phyloP scores from a whole-genome alignment of 2,329 filamentous ascomycete genomes.

The Aspergillus arachidicola region DNA sequence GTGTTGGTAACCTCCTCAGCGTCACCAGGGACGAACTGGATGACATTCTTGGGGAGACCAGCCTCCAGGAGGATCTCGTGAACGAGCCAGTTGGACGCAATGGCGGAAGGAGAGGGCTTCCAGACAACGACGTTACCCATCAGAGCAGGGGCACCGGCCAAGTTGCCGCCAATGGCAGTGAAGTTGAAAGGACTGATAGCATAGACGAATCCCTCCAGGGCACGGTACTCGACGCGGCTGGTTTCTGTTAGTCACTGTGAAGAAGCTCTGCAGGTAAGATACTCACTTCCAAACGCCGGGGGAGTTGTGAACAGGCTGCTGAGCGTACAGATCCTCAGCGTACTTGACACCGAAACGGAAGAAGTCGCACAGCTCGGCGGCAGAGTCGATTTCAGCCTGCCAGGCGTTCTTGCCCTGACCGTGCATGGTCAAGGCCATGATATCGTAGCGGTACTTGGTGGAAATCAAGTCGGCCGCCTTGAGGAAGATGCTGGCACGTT shows the following conservation, averaged over 20 bases:
- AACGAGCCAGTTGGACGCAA: conserved; percentile 87
- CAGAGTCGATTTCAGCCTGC: conserved; percentile 98
- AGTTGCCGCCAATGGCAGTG: conserved; percentile 88
- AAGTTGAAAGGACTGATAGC: conserved; percentile 97
- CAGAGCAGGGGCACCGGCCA: conserved; percentile 78
- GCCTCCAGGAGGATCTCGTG: conserved; percentile 91
- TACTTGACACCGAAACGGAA: conserved; percentile 90
- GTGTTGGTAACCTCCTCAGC: conserved; percentile 79
- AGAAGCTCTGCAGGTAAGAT: not conserved
- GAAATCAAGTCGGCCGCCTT: conserved; percentile 91
- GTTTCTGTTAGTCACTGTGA: conserved; percentile 8
- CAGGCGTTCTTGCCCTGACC: conserved; percentile 98
- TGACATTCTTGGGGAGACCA: conserved; percentile 83
- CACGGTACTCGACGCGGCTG: conserved; percentile 78
- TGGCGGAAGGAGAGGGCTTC: conserved; percentile 91
- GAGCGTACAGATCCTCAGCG: conserved; percentile 84
- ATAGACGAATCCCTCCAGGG: conserved; percentile 94
- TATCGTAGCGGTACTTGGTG: conserved; percentile 91
- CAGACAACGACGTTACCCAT: conserved; percentile 95
- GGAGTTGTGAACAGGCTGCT: conserved; percentile 83
- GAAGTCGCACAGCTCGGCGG: conserved; percentile 91
- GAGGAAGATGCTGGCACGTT: conserved; percentile 89
- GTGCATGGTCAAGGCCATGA: conserved; percentile 95
- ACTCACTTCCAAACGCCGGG: conserved; percentile 80
- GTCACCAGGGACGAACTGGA: conserved; percentile 91